Evolutionary conservation across 192 early-diverging fungal species (phyloP), one percentile per base, ranked within the genome.

Genomic region (Mycoemilia scoparia): DNA sequence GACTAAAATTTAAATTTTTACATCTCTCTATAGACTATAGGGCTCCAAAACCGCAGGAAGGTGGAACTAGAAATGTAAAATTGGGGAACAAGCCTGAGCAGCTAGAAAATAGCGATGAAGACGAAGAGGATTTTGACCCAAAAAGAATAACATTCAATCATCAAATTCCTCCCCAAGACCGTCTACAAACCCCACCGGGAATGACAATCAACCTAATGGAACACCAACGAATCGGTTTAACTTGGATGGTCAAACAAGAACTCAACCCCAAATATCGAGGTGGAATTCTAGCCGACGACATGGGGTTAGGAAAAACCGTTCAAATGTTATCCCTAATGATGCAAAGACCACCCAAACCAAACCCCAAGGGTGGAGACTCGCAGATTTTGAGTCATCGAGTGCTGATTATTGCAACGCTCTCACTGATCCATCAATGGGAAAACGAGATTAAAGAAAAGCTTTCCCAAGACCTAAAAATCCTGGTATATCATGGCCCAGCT

Each of bases 301-400:
- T 75, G 75, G 79, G 74, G 9, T 45, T 76, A 26, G 75, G 75
- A 3, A 80, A 87, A 48, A 84, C 84, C 0, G 43, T 87, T 2
- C 81, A 87, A 44, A 54, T 71, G 3, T 62, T 87, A 30, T 60
- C 78, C 2, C 43, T 74, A 0, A 66, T 81, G 6, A 24, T 75
- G 14, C 39, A 59, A 3, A 55, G 59, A 26, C 55, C 39, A 12
- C 66, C 61, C n/a, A 21, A 43, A 38, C 24, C 32, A 32, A 22
- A 30, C 27, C 3, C 29, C 37, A 14, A 14, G 21, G 15, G 13
- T 33, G 11, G 12, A 18, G 0, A 25, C 7, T 5, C 27, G 16
- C 9, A 22, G 0, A 10, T 20, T 14, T 13, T 23, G 7, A 20
- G 35, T 6, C 74, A 74, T 26, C 38, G 65, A 0, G 84, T 79